phyloP scores from a whole-genome alignment of 306 rosid species.

The Rubus parviflorus region DNA sequence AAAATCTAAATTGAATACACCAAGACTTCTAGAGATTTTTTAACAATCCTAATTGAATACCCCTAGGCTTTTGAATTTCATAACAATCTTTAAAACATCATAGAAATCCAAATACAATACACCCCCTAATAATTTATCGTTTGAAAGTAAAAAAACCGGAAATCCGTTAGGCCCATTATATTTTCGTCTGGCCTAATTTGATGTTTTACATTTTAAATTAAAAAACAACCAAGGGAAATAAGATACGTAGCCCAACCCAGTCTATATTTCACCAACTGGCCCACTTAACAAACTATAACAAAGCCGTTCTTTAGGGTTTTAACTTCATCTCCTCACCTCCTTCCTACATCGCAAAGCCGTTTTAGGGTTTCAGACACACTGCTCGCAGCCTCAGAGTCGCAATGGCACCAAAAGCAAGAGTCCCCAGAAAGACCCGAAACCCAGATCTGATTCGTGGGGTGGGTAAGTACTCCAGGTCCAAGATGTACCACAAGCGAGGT shows the following conservation, averaged over 20 bases:
- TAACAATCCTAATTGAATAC: too few relatives aligned
- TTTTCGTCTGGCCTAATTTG: too few relatives aligned
- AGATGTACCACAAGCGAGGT: constrained; percentile 44
- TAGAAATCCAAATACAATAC: too few relatives aligned
- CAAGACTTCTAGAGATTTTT: too few relatives aligned
- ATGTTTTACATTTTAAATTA: too few relatives aligned
- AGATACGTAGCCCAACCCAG: neutral
- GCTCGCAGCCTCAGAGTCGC: neutral
- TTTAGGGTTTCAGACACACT: neutral
- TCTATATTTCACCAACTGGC: neutral
- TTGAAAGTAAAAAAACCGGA: too few relatives aligned
- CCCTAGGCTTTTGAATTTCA: too few relatives aligned
- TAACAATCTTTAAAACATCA: too few relatives aligned
- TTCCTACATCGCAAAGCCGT: neutral
- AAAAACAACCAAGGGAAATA: too few relatives aligned
- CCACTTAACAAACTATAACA: neutral
- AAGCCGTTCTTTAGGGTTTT: constrained; percentile 1
- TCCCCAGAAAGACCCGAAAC: constrained; percentile 28
- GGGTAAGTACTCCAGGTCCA: constrained; percentile 40
- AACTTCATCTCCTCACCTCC: neutral
- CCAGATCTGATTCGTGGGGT: constrained; percentile 40
- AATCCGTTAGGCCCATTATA: too few relatives aligned
- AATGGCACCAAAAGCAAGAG: constrained; percentile 33
- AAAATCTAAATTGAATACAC: too few relatives aligned
- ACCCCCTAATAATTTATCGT: too few relatives aligned